These are phyloP conservation scores for Alternaria sp. DNA, from an alignment of 2,329 filamentous ascomycete species.

Conservation along the genomic window DNA sequence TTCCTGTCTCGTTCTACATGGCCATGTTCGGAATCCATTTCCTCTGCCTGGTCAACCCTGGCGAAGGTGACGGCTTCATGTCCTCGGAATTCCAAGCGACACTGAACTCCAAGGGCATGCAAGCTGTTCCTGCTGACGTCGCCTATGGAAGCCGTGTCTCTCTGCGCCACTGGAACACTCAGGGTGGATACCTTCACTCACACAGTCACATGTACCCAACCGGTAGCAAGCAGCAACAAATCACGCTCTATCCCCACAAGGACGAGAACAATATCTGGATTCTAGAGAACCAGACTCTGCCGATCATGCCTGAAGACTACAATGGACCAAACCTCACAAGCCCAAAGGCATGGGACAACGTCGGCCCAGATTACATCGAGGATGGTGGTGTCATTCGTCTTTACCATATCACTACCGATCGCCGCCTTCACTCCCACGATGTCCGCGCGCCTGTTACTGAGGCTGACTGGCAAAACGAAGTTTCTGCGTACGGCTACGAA, in stretches of 20 bases:
- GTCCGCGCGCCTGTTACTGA: conserved; percentile 67
- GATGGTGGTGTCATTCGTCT: conserved; percentile 84
- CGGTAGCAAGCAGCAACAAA: conserved; percentile 98
- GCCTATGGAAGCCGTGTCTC: conserved; percentile 85
- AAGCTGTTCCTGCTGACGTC: conserved; percentile 91
- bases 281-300: conserved; percentile 92
- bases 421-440: conserved; percentile 95
- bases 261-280: conserved; percentile 98
- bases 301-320: conserved; percentile 69
- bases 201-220: conserved; percentile 97
- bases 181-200: conserved; percentile 96
- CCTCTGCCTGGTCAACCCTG: conserved; percentile 88
- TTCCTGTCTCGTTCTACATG: conserved; percentile 91
- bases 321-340: conserved; percentile 82
- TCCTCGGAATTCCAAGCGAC: conserved; percentile 99
- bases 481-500: conserved; percentile 96
- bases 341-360: conserved; percentile 81
- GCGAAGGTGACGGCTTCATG: conserved; percentile 99
- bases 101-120: conserved; percentile 95
- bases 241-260: conserved; percentile 98
- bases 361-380: conserved; percentile 74
- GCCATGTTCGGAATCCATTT: conserved; percentile 98
- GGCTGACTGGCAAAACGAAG: conserved; percentile 86
- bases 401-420: conserved; percentile 83
- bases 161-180: conserved; percentile 94